These are phyloP conservation scores for Talaromyces atroroseus DNA, from an alignment of 2,329 filamentous ascomycete genomes.

Conservation along the genomic window DNA sequence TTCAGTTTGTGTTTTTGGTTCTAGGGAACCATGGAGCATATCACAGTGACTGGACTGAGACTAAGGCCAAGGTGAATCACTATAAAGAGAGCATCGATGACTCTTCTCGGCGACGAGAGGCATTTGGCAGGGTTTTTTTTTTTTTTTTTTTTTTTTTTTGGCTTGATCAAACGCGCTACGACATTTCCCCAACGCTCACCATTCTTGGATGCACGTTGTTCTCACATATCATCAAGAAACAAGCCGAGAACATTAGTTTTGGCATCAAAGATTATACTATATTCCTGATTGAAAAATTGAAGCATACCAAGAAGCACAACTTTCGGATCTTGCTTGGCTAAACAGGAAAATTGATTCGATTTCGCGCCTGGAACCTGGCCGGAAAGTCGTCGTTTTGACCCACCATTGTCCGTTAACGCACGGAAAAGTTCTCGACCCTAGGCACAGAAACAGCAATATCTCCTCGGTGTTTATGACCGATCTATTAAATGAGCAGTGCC, in stretches of 20 bases:
- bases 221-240: conserved; percentile 41
- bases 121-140: conserved; percentile 39
- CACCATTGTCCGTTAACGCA: conserved; percentile 33
- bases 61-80: conserved; percentile 17
- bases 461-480: conserved; percentile 41
- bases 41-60: conserved; percentile 25
- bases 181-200: conserved; percentile 31
- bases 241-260: conserved; percentile 35
- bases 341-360: conserved; percentile 33
- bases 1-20: conserved; percentile 47
- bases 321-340: conserved; percentile 34
- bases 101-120: conserved; percentile 6
- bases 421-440: conserved; percentile 24
- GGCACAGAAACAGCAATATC: conserved; percentile 27
- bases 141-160: conserved; percentile 42
- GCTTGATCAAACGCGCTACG: conserved; percentile 36
- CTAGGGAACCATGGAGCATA: conserved; percentile 56
- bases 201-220: conserved; percentile 49
- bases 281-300: conserved; percentile 36
- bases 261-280: conserved; percentile 50
- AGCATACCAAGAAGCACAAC: conserved; percentile 26
- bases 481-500: conserved; percentile 35
- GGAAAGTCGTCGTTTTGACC: conserved; percentile 35
- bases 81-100: conserved; percentile 22
- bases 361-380: conserved; percentile 23